Percentiles rank a stretch among this genome's conserved stretches.
Conservation (phyloP, 2,329 filamentous ascomycete species). For the Fulvia fulva region DNA sequence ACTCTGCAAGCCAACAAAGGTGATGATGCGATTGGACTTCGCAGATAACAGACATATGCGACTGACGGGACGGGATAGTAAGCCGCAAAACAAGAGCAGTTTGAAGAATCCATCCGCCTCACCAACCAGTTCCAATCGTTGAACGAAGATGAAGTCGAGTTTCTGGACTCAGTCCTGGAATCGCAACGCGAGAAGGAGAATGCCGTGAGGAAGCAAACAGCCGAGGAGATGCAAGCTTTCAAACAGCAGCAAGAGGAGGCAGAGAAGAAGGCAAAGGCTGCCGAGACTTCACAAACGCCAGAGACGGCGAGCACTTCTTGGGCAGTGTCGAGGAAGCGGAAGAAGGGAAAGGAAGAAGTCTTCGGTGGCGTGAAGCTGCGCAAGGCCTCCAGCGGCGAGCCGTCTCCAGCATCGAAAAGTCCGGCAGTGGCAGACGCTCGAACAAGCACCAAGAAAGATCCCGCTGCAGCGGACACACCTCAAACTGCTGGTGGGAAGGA, state of each 20-base stretch:
- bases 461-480: too few species aligned
- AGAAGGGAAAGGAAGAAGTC: slow-evolving; percentile 33
- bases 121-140: slow-evolving; percentile 74
- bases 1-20: slow-evolving; percentile 79
- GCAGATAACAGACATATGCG: slow-evolving; percentile 6
- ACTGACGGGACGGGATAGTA: slow-evolving; percentile 27
- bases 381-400: slow-evolving; percentile 33
- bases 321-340: slow-evolving; percentile 33
- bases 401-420: slow-evolving; percentile 2
- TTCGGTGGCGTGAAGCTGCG: slow-evolving; percentile 45
- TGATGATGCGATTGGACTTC: slow-evolving; percentile 31
- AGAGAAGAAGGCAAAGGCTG: slow-evolving; percentile 44
- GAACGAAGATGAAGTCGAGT: slow-evolving; percentile 75
- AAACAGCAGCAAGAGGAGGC: slow-evolving; percentile 57
- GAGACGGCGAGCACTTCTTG: slow-evolving; percentile 37
- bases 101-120: slow-evolving; percentile 67
- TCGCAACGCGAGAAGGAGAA: slow-evolving; percentile 55
- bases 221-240: slow-evolving; percentile 56
- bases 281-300: slow-evolving; percentile 47
- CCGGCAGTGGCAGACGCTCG: neutral
- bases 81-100: slow-evolving; percentile 78
- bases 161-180: slow-evolving; percentile 60
- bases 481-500: too few species aligned
- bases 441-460: neutral
- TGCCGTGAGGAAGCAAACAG: slow-evolving; percentile 55